phyloP scores from a whole-genome alignment of 148 eudicot genomes.

The Pouteria glomerata region DNA sequence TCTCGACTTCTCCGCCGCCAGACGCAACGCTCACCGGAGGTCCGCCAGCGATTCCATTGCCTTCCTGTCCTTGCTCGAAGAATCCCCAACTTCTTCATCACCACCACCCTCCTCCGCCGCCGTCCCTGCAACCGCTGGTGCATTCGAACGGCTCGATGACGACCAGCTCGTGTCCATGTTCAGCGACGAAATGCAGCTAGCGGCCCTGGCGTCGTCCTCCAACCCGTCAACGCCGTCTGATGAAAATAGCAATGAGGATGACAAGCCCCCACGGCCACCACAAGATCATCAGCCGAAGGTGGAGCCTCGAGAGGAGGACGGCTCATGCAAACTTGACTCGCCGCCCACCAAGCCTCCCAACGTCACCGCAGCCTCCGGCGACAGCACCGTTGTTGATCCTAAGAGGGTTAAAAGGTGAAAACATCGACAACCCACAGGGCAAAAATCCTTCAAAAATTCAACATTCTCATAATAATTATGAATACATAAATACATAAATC shows the following conservation, averaged over 20 bases:
- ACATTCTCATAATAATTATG: not conserved
- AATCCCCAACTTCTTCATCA: constrained; percentile 21
- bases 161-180: constrained; percentile 86
- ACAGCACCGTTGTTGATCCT: constrained; percentile 53
- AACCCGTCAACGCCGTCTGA: constrained; percentile 53
- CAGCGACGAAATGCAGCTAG: constrained; percentile 38
- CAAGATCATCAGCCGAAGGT: constrained; percentile 29
- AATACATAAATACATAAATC: too few species aligned
- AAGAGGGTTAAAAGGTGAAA: constrained; percentile 82
- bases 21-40: constrained; percentile 62
- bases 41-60: constrained; percentile 77
- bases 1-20: constrained; percentile 68
- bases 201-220: constrained; percentile 21
- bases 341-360: constrained; percentile 1
- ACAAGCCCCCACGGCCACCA: not conserved
- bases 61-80: constrained; percentile 50
- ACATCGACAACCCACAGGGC: not conserved
- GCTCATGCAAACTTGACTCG: constrained; percentile 23
- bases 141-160: constrained; percentile 66
- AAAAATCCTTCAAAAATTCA: not conserved
- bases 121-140: constrained; percentile 15
- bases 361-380: constrained; percentile 20
- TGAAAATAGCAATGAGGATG: constrained; percentile 31
- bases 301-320: constrained; percentile 69
- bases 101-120: not conserved